Percentiles rank a stretch among this genome's conserved stretches.
phyloP scores from a whole-genome alignment of 1,284 basidiomycete genomes.

The Inonotus obliquus region DNA sequence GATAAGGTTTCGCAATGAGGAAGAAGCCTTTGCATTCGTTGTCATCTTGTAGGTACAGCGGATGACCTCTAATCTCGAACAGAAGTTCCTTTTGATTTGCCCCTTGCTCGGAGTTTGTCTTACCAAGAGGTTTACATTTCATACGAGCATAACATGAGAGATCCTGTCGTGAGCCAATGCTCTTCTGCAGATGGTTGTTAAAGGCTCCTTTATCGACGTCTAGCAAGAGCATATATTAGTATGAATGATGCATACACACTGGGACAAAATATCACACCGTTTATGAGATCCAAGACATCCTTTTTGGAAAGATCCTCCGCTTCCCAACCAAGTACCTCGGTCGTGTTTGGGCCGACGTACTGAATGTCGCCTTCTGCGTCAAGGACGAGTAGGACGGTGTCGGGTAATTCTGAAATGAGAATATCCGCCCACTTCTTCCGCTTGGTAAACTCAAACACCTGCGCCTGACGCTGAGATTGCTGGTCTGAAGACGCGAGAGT shows the following conservation, averaged over 20 bases:
- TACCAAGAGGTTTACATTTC: slow-evolving; percentile 36
- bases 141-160: slow-evolving; percentile 63
- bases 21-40: slow-evolving; percentile 56
- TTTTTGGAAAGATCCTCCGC: slow-evolving; percentile 68
- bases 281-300: slow-evolving; percentile 60
- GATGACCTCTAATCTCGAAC: slow-evolving; percentile 70
- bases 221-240: slow-evolving; percentile 24
- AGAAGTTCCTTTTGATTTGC: slow-evolving; percentile 46
- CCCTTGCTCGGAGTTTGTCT: slow-evolving; percentile 19
- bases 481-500: not conserved
- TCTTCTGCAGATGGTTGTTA: slow-evolving; percentile 48
- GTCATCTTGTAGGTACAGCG: slow-evolving; percentile 46
- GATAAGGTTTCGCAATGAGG: slow-evolving; percentile 71
- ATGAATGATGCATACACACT: not conserved
- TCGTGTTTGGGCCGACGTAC: slow-evolving; percentile 66
- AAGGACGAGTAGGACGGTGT: slow-evolving; percentile 66
- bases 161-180: slow-evolving; percentile 42
- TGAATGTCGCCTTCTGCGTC: slow-evolving; percentile 56
- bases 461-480: slow-evolving; percentile 4
- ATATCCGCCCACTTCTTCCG: slow-evolving; percentile 83
- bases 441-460: slow-evolving; percentile 73
- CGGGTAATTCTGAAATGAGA: slow-evolving; percentile 72
- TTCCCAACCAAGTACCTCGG: slow-evolving; percentile 71
- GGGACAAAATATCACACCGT: slow-evolving; percentile 39
- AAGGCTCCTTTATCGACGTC: slow-evolving; percentile 61